Base-by-base conservation (phyloP, 176 grass and related monocot genomes). In the Carex scoparia region DNA sequence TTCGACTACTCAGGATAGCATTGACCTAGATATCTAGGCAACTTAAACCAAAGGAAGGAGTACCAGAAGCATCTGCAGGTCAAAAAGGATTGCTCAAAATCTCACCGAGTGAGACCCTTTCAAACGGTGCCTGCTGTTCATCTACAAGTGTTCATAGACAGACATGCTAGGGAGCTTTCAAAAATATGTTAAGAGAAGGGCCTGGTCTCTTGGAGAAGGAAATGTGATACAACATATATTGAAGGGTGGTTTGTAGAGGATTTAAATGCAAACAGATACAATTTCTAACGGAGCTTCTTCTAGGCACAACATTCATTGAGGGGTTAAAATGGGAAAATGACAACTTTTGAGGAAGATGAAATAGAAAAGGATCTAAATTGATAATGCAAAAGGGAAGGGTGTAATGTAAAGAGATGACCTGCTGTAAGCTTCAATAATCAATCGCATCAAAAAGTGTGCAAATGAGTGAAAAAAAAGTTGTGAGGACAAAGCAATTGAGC, bases 301-400 rank as follows among this genome's bases (percentile, higher is more conserved):
- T 38, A 92, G 81, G 48, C 74, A 79, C 84, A 87, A 71, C 30
- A 55, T 78, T 10, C 38, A 40, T 40, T 5, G 84, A 86, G 56
- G 84, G 92, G 38, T 57, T 91, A 83, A 97, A 57, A 76, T 63
- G 82, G 57, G 69, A 86, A 38, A 38, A 38, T 65, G 46, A 79
- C 63, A 82, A 78, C 68, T 46, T 79, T 71, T 5, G 74, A 55
- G 7, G 85, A 86, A 77, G 10, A 66, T 75, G 84, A 77, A 66
- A 57, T 68, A 3, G 79, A 82, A 69, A 61, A 40, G 38, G 73
- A 35, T 76, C 18, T 0, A 86, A 84, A 82, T 32, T 81, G 42
- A 40, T 81, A 61, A n/a, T 58, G 79, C 37, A 10, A 90, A 68
- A 68, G 88, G 75, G 80, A 67, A 31, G 9, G 86, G 6, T 9